Conservation (phyloP, 345 rosid species). For the Murraya paniculata region DNA sequence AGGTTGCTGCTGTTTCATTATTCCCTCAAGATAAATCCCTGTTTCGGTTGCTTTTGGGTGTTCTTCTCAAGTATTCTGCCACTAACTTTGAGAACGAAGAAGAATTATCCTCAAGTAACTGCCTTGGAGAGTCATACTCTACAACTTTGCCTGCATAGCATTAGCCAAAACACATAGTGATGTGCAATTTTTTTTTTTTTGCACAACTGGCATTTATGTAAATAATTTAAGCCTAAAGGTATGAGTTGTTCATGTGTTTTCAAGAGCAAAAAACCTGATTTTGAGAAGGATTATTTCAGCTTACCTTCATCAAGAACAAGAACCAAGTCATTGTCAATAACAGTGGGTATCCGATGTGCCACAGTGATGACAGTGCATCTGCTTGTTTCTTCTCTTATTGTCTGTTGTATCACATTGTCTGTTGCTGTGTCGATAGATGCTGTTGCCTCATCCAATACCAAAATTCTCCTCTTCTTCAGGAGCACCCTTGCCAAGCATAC, state of each 20-base stretch:
- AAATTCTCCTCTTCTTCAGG: constrained; percentile 60
- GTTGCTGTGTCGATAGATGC: constrained; percentile 88
- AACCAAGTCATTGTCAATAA: constrained; percentile 78
- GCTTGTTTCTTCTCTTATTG: constrained; percentile 70
- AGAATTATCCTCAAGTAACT: constrained; percentile 51
- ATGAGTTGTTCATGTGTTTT: no score
- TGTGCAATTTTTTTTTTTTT: not conserved
- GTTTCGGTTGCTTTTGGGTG: constrained; percentile 32
- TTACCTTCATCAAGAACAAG: constrained; percentile 82
- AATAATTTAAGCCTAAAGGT: no score
- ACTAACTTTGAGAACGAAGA: constrained; percentile 70
- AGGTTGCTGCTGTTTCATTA: not conserved
- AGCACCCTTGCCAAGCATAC: constrained; percentile 78
- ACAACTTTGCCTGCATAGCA: constrained; percentile 43
- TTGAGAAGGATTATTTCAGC: not conserved
- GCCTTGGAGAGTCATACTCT: constrained; percentile 41
- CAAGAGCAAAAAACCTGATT: not conserved
- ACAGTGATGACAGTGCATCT: constrained; percentile 78
- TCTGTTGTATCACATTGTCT: constrained; percentile 69
- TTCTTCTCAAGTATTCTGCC: constrained; percentile 53
- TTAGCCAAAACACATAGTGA: not conserved
- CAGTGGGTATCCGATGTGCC: constrained; percentile 84
- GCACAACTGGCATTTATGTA: no score
- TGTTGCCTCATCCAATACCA: constrained; percentile 84
- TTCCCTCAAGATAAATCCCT: constrained; percentile 12